Conservation (phyloP, 225 moss, liverwort and hornwort genomes). For the Physcomitrellopsis africana region DNA sequence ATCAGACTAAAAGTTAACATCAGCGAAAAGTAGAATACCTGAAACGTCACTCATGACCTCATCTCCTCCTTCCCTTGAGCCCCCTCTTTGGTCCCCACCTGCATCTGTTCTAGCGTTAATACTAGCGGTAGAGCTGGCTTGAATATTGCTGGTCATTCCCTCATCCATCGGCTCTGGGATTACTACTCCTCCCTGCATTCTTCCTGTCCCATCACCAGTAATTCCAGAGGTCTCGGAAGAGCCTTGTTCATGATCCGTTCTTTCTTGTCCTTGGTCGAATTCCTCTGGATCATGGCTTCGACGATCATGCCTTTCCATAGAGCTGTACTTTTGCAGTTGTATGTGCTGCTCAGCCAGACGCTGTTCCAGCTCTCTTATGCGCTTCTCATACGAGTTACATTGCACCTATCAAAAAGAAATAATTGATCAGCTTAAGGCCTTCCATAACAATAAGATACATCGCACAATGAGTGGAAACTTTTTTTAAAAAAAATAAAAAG, state of each 20-base stretch:
- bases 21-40: slow-evolving; percentile 35
- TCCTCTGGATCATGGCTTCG: slow-evolving; percentile 34
- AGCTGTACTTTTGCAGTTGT: slow-evolving; percentile 73
- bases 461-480: not conserved
- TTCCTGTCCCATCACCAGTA: slow-evolving; percentile 58
- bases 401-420: slow-evolving; percentile 52
- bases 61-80: slow-evolving; percentile 72
- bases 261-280: slow-evolving; percentile 40
- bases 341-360: slow-evolving; percentile 87
- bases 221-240: slow-evolving; percentile 82
- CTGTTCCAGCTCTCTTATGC: slow-evolving; percentile 93
- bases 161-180: slow-evolving; percentile 96
- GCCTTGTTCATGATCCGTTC: slow-evolving; percentile 62
- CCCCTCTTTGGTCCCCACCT: slow-evolving; percentile 50
- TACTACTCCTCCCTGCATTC: slow-evolving; percentile 52
- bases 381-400: slow-evolving; percentile 82
- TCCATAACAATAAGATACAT: not conserved
- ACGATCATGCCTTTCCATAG: slow-evolving; percentile 33
- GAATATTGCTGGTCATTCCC: slow-evolving; percentile 69
- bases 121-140: slow-evolving; percentile 71
- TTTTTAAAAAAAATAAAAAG: not conserved
- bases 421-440: slow-evolving; percentile 2
- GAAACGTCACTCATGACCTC: slow-evolving; percentile 92
- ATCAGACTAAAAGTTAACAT: not conserved
- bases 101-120: slow-evolving; percentile 57